Conservation (phyloP, 2,329 filamentous ascomycete species). For the Diplodia mutila region DNA sequence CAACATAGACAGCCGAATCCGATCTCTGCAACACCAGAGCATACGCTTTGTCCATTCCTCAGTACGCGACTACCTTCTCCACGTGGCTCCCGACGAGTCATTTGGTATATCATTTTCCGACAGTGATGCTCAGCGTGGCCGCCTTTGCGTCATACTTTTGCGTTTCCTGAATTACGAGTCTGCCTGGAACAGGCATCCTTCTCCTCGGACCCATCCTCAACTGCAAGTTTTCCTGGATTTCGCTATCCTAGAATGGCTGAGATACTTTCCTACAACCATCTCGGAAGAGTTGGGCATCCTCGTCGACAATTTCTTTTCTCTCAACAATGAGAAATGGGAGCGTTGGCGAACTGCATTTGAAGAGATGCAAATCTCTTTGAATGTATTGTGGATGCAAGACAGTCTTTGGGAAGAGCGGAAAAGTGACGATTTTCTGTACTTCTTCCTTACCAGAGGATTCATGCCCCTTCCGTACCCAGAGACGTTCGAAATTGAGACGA, state of each 20-base stretch:
- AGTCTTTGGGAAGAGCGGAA: accelerated
- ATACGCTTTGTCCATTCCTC: background rate
- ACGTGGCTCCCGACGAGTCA: background rate
- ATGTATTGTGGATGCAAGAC: background rate
- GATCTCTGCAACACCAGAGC: background rate
- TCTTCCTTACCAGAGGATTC: background rate
- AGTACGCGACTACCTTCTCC: background rate
- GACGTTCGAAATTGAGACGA: accelerated
- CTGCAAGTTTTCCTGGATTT: background rate
- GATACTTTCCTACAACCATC: background rate
- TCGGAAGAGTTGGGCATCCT: background rate
- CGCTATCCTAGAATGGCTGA: background rate
- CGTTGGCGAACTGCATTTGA: background rate
- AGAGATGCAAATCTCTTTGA: background rate
- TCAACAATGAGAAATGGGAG: background rate
- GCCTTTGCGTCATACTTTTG: background rate
- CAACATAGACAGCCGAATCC: background rate
- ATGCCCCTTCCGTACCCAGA: background rate
- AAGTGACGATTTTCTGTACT: accelerated
- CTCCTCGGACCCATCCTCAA: background rate
- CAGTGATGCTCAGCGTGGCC: background rate
- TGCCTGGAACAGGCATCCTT: accelerated
- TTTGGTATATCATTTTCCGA: background rate
- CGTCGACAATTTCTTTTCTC: background rate
- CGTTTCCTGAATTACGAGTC: background rate